phyloP scores from a whole-genome alignment of 768 basidiomycete genomes.

The Pisolithus marmoratus region DNA sequence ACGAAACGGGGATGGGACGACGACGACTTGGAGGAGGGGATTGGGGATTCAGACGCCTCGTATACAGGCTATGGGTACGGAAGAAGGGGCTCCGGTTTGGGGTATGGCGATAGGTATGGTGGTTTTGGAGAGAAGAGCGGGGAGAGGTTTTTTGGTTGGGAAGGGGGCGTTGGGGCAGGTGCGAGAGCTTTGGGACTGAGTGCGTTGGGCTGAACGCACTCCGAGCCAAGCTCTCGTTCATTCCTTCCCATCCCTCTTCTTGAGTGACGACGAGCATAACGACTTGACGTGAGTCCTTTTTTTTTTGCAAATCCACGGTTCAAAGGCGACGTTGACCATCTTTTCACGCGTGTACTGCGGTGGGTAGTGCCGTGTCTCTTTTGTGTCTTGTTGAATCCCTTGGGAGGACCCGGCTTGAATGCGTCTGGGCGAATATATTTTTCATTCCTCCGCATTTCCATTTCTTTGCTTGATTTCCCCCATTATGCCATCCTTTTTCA shows the following conservation, averaged over 20 bases:
- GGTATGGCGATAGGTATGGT: not conserved
- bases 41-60: slow-evolving; percentile 19
- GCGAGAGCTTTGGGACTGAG: slow-evolving; percentile 72
- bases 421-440: not conserved
- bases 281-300: too few relatives aligned
- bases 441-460: not conserved
- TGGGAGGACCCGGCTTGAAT: not conserved
- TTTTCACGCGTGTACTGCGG: too few relatives aligned
- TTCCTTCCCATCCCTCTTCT: too few relatives aligned
- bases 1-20: slow-evolving; percentile 53
- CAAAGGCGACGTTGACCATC: too few relatives aligned
- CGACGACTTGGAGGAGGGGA: slow-evolving; percentile 36
- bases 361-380: too few relatives aligned
- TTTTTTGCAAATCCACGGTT: too few relatives aligned
- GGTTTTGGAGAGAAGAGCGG: slow-evolving; percentile 27
- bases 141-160: slow-evolving; percentile 78
- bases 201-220: slow-evolving; percentile 20
- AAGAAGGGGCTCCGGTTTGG: not conserved
- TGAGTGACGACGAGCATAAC: too few relatives aligned
- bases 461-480: too few relatives aligned
- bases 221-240: not conserved
- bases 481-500: too few relatives aligned
- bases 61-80: not conserved
- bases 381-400: not conserved
- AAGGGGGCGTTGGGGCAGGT: slow-evolving; percentile 72